Percentiles rank a stretch among this genome's conserved stretches.
These are phyloP conservation scores for Pleochaeta shiraiana DNA, from an alignment of 2,329 filamentous ascomycete genomes.

Conservation along the genomic window DNA sequence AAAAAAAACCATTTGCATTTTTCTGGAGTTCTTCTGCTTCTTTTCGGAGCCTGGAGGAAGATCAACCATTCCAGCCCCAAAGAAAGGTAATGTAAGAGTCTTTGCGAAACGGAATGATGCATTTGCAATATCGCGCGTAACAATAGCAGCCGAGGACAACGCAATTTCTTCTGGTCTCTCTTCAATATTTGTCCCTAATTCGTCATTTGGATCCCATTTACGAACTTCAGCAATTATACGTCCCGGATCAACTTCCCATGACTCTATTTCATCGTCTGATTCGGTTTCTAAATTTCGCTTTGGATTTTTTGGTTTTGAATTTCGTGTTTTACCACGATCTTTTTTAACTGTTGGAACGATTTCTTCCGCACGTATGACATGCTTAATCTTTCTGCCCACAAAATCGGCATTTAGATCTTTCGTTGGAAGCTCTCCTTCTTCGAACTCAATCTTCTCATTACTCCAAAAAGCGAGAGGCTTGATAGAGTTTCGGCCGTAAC, in stretches of 20 bases:
- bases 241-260: constrained; percentile 50
- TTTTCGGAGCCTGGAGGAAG: constrained; percentile 68
- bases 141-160: constrained; percentile 26
- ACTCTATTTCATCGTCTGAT: constrained; percentile 27
- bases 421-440: constrained; percentile 27
- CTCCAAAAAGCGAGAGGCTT: constrained; percentile 70
- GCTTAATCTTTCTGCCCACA: constrained; percentile 48
- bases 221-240: constrained; percentile 40
- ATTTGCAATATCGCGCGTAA: constrained; percentile 34
- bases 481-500: constrained; percentile 59
- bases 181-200: constrained; percentile 29
- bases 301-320: constrained; percentile 16
- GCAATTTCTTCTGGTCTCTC: constrained; percentile 33
- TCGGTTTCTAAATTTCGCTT: constrained; percentile 16
- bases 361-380: constrained; percentile 54
- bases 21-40: constrained; percentile 73
- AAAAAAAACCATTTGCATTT: constrained; percentile 96
- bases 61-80: constrained; percentile 79
- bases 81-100: constrained; percentile 62
- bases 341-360: constrained; percentile 19
- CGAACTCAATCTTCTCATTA: constrained; percentile 55
- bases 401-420: constrained; percentile 31
- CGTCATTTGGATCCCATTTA: constrained; percentile 39
- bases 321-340: constrained; percentile 12
- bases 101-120: constrained; percentile 77